Percentiles rank a stretch among this genome's conserved stretches.
These are phyloP conservation scores for Citeromyces hawaiiensis DNA, from an alignment of 1,139 yeast genomes.

Conservation along the genomic window DNA sequence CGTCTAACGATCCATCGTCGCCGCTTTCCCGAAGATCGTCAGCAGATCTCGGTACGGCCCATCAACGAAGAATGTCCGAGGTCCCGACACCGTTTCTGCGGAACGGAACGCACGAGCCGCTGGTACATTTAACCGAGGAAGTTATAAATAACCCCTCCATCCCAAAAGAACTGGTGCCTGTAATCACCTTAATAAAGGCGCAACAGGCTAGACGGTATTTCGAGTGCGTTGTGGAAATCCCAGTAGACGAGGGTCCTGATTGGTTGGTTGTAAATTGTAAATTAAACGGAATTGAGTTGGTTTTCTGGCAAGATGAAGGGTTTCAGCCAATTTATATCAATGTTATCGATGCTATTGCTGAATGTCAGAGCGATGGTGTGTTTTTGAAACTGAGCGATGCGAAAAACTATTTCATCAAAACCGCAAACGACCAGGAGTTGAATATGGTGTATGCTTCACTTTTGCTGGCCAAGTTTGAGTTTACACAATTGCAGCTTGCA, in stretches of 20 bases:
- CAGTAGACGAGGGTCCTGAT: slow-evolving; percentile 5
- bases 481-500: slow-evolving; percentile 36
- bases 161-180: slow-evolving; percentile 39
- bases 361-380: slow-evolving; percentile 6
- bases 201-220: slow-evolving; percentile 36
- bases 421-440: slow-evolving; percentile 21
- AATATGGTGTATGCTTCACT: slow-evolving; percentile 32
- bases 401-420: slow-evolving; percentile 21
- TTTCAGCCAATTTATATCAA: slow-evolving; percentile 32
- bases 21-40: background rate
- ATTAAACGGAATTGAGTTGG: slow-evolving; percentile 37
- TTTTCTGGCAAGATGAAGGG: slow-evolving; percentile 25
- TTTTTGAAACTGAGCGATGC: slow-evolving; percentile 25
- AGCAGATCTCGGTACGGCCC: background rate
- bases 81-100: slow-evolving; percentile 14
- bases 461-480: slow-evolving; percentile 34
- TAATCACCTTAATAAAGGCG: slow-evolving; percentile 34
- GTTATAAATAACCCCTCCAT: slow-evolving; percentile 5
- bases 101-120: slow-evolving; percentile 1
- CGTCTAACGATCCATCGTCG: background rate
- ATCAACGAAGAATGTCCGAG: slow-evolving; percentile 12
- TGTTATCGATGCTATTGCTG: slow-evolving; percentile 25
- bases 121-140: slow-evolving; percentile 2
- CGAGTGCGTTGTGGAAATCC: slow-evolving; percentile 23
- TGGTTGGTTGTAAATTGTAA: slow-evolving; percentile 15